Conservation (phyloP, 768 basidiomycete genomes). For the Suillus discolor region DNA sequence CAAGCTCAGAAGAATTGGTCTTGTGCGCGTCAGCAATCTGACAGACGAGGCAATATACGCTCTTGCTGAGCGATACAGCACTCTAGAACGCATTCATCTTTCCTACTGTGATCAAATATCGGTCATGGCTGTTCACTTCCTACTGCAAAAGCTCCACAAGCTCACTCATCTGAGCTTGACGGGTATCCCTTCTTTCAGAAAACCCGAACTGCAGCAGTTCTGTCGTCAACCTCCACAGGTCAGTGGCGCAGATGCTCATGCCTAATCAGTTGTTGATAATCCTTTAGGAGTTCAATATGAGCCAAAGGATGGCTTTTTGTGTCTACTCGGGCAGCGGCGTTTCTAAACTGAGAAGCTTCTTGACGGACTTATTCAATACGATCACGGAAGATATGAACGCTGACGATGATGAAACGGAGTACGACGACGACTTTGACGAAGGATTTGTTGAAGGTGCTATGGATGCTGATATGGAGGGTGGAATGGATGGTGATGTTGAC, state of each 20-base stretch:
- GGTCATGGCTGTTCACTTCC: conserved; percentile 87
- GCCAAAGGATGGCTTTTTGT: conserved; percentile 89
- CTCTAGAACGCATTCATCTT: conserved; percentile 93
- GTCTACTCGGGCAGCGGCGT: conserved; percentile 96
- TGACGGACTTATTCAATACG: conserved; percentile 75
- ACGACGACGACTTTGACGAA: conserved; percentile 49
- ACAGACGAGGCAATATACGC: conserved; percentile 94
- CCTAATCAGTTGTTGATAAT: conserved; percentile 9
- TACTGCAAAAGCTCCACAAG: conserved; percentile 86
- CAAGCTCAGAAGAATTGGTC: conserved; percentile 91
- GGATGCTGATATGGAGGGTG: conserved; percentile 36
- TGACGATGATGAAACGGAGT: conserved; percentile 67
- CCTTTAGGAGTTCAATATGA: conserved; percentile 83
- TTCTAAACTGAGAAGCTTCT: conserved; percentile 73
- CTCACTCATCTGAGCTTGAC: conserved; percentile 95
- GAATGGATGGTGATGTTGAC: conserved; percentile 47
- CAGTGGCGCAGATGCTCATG: conserved; percentile 28
- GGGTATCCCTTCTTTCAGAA: conserved; percentile 92
- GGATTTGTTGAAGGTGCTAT: conserved; percentile 33
- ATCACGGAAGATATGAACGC: conserved; percentile 71
- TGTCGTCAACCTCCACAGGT: conserved; percentile 89
- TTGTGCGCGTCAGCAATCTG: conserved; percentile 89
- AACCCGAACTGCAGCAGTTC: conserved; percentile 83
- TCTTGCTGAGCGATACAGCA: conserved; percentile 80
- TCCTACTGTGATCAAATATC: conserved; percentile 97